Evolutionary conservation across 306 rosid genomes (phyloP).

Genomic region (Vachellia collinsii): DNA sequence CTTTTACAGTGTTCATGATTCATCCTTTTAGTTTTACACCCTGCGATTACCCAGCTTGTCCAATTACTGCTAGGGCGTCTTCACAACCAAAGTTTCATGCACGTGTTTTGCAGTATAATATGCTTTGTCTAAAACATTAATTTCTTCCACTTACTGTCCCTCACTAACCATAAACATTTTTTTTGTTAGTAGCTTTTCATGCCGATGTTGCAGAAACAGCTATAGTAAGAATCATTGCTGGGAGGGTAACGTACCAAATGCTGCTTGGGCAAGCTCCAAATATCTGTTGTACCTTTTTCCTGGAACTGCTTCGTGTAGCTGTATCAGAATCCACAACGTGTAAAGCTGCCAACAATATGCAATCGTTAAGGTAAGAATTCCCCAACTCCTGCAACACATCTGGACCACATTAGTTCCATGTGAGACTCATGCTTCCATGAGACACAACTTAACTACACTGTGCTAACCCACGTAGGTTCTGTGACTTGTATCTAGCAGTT

Average conservation of each 20-base stretch:
- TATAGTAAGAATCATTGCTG: not conserved
- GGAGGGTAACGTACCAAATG: slow-evolving; percentile 71
- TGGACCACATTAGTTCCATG: slow-evolving; percentile 32
- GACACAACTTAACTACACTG: not conserved
- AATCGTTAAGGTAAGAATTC: slow-evolving; percentile 82
- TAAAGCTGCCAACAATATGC: slow-evolving; percentile 97
- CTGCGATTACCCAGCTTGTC: not conserved
- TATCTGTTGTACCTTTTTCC: slow-evolving; percentile 98
- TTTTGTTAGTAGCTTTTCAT: not conserved
- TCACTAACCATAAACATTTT: too few relatives aligned
- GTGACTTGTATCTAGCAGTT: not conserved
- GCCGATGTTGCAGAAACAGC: not conserved
- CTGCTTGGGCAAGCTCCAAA: slow-evolving; percentile 98
- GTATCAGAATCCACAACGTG: slow-evolving; percentile 95
- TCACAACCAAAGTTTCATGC: not conserved
- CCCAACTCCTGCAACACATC: slow-evolving; percentile 85
- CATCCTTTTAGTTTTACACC: not conserved
- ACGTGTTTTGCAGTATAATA: too few relatives aligned
- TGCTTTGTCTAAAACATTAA: too few relatives aligned
- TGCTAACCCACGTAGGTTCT: not conserved
- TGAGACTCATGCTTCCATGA: not conserved
- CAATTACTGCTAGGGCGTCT: not conserved
- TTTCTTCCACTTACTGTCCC: not conserved
- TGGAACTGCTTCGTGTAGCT: slow-evolving; percentile 97
- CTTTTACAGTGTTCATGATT: not conserved